Evolutionary conservation across 2,329 filamentous ascomycete species (phyloP).

Genomic region (Pseudophaeomoniella oleicola): DNA sequence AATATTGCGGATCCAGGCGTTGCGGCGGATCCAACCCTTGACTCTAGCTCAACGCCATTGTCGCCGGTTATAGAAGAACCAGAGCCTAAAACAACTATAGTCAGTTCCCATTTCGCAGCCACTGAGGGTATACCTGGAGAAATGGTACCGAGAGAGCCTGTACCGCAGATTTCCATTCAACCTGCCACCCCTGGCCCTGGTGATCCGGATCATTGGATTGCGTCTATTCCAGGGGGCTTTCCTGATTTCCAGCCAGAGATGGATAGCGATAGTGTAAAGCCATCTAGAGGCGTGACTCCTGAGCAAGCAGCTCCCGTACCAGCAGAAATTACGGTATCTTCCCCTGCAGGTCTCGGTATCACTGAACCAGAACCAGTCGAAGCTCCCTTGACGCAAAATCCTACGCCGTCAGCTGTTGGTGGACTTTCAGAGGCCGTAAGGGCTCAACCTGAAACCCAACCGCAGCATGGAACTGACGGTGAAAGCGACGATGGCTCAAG

Average conservation of each 20-base stretch:
- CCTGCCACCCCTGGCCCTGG: conserved; percentile 32
- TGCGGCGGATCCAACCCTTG: conserved; percentile 5
- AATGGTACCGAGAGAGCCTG: conserved; percentile 5
- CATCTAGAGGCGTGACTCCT: background rate
- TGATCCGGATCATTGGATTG: conserved; percentile 20
- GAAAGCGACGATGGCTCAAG: conserved; percentile 28
- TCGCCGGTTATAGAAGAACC: conserved; percentile 1
- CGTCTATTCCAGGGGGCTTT: conserved; percentile 45
- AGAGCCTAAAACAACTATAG: background rate
- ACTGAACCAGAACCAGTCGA: conserved; percentile 10
- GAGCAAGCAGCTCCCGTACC: background rate
- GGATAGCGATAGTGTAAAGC: background rate
- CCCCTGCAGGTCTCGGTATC: conserved; percentile 8
- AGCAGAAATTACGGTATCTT: conserved; percentile 1
- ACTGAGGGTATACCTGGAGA: conserved; percentile 1
- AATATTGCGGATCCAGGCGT: background rate
- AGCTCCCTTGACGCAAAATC: conserved; percentile 5
- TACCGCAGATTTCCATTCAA: conserved; percentile 31
- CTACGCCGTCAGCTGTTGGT: conserved; percentile 8
- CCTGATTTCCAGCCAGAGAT: conserved; percentile 17
- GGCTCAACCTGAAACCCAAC: conserved; percentile 10
- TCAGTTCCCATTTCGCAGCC: background rate
- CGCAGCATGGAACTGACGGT: conserved; percentile 12
- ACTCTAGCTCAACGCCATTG: conserved; percentile 1
- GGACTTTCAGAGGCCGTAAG: conserved; percentile 7